A percentile compares a stretch with the other conserved stretches of the same genome.
These are phyloP conservation scores for Fomitopsis schrenkii DNA, from an alignment of 1,284 basidiomycete species.

Conservation along the genomic window DNA sequence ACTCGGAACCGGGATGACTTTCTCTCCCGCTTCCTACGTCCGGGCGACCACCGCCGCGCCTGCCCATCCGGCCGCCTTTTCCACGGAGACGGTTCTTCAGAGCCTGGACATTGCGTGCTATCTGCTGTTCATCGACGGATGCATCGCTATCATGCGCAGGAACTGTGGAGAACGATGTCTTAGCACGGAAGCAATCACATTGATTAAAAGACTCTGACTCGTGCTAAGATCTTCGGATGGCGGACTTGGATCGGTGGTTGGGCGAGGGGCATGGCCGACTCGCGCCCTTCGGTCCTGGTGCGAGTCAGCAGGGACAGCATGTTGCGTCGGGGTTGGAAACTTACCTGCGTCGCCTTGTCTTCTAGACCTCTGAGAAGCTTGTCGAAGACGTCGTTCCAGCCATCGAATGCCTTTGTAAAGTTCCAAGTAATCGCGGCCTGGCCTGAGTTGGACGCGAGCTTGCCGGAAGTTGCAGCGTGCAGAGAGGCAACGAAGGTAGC, in stretches of 20 bases:
- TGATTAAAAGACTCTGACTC: constrained; percentile 29
- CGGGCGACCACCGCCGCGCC: constrained; percentile 45
- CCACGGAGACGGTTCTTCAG: constrained; percentile 81
- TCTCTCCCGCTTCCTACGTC: constrained; percentile 58
- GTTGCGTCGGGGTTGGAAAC: constrained; percentile 8
- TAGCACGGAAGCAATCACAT: constrained; percentile 4
- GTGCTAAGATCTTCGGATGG: constrained; percentile 60
- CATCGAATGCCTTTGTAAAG: constrained; percentile 67
- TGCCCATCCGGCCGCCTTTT: constrained; percentile 55
- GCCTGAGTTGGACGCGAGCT: constrained; percentile 31
- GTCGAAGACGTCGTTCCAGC: constrained; percentile 84
- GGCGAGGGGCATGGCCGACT: constrained; percentile 40
- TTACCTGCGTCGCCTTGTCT: constrained; percentile 67
- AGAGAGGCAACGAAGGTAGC: constrained; percentile 79
- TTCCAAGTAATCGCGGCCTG: constrained; percentile 51
- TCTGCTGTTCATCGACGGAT: constrained; percentile 81
- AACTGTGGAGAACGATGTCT: constrained; percentile 30
- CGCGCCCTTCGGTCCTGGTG: constrained; percentile 66
- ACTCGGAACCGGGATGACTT: constrained; percentile 64
- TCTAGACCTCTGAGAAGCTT: constrained; percentile 74
- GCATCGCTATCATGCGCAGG: constrained; percentile 55
- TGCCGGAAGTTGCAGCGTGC: constrained; percentile 51
- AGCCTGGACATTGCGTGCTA: constrained; percentile 89
- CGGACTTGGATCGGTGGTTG: constrained; percentile 38
- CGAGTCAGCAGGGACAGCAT: constrained; percentile 2